Evolutionary conservation across 305 asterid genomes (phyloP).

Genomic region (Fraxinus sp.): DNA sequence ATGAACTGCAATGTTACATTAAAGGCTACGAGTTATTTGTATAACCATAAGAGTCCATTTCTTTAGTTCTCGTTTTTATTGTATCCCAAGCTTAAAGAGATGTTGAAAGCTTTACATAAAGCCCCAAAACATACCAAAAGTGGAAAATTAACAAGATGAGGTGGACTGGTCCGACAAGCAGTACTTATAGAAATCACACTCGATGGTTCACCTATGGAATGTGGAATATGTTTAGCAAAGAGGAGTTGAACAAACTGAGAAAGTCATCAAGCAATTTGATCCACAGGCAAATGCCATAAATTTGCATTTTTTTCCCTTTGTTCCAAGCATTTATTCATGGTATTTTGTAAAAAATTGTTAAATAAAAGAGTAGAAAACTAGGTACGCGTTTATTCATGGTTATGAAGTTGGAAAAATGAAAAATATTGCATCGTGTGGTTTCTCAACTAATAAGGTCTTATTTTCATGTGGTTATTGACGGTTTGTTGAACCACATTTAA

Average conservation of each 20-base stretch:
- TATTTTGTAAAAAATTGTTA: neutral
- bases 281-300: neutral
- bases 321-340: neutral
- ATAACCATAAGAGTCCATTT: neutral
- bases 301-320: neutral
- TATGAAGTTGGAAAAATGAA: too few relatives aligned
- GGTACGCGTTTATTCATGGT: neutral
- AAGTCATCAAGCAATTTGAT: neutral
- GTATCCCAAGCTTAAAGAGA: neutral
- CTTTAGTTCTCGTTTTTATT: neutral
- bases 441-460: neutral
- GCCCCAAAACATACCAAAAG: neutral
- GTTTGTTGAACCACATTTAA: neutral
- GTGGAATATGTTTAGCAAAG: neutral
- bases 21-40: neutral
- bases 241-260: neutral
- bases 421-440: neutral
- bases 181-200: neutral
- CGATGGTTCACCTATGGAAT: neutral
- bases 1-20: neutral
- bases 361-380: neutral
- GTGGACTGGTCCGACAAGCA: neutral
- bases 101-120: neutral
- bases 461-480: neutral
- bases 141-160: neutral